Percentiles rank a stretch among this genome's conserved stretches.
Conservation (phyloP, 768 basidiomycete genomes). For the Amanita jacksonii region DNA sequence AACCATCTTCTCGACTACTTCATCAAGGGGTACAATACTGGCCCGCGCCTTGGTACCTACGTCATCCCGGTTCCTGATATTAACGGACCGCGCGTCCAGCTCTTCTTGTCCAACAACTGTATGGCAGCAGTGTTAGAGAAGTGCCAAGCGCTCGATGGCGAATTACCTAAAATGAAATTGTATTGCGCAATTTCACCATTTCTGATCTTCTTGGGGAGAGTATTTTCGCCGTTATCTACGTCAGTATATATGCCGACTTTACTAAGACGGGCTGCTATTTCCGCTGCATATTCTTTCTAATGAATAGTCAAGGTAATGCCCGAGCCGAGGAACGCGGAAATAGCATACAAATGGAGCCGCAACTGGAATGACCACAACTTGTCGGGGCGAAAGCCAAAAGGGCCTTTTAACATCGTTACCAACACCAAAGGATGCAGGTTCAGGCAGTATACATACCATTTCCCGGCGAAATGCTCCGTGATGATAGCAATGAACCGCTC, state of each 20-base stretch:
- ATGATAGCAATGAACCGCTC: constrained; percentile 97
- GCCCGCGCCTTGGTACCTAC: constrained; percentile 76
- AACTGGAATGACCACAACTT: constrained; percentile 91
- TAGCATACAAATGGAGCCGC: constrained; percentile 75
- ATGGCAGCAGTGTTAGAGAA: constrained; percentile 3
- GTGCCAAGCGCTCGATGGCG: too few species aligned
- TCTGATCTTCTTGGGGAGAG: constrained; percentile 92
- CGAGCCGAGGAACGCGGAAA: constrained; percentile 2
- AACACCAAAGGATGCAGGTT: constrained; percentile 1
- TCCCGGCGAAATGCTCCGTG: constrained; percentile 95
- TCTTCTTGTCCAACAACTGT: constrained; percentile 95
- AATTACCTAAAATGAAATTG: constrained; percentile 91
- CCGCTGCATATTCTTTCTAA: constrained; percentile 84
- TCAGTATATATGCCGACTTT: constrained; percentile 77
- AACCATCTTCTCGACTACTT: constrained; percentile 59
- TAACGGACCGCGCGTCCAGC: constrained; percentile 77
- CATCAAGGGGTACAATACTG: constrained; percentile 66
- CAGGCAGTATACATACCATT: constrained; percentile 55
- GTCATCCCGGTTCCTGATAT: constrained; percentile 93
- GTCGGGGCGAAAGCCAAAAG: constrained; percentile 97
- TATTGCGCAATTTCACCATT: constrained; percentile 97
- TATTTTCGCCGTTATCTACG: constrained; percentile 87
- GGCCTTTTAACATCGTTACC: constrained; percentile 46
- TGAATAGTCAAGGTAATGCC: constrained; percentile 11
- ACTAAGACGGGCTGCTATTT: constrained; percentile 62